Evolutionary conservation across 148 eudicot genomes (phyloP).

Genomic region (Rhododendron kiyosumense): DNA sequence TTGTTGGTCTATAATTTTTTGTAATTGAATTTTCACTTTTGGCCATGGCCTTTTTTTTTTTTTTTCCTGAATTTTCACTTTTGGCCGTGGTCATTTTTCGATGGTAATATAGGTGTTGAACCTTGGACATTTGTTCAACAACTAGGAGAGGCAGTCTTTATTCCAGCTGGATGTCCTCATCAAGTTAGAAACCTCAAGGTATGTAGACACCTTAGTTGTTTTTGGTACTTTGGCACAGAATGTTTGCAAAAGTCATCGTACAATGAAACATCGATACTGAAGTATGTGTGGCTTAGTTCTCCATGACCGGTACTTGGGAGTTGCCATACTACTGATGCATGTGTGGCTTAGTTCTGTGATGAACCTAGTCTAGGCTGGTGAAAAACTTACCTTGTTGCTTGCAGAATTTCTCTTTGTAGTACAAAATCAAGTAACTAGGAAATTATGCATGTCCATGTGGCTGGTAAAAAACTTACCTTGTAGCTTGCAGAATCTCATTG

Average conservation of each 20-base stretch:
- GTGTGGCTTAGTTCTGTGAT: background rate
- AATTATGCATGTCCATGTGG: background rate
- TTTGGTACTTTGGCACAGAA: background rate
- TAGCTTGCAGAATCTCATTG: background rate
- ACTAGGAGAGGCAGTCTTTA: slow-evolving; percentile 6
- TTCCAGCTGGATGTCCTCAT: too few species aligned
- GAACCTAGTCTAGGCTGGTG: background rate
- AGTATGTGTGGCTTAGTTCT: background rate
- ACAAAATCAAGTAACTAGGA: background rate
- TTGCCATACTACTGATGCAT: background rate
- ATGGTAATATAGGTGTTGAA: slow-evolving; percentile 23
- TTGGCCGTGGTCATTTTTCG: background rate
- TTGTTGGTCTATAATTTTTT: background rate
- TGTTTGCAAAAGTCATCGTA: background rate
- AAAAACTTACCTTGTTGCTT: background rate
- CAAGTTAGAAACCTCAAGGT: slow-evolving; percentile 26
- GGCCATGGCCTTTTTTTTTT: background rate
- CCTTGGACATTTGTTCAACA: slow-evolving; percentile 34
- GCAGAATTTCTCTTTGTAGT: background rate
- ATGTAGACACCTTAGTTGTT: background rate
- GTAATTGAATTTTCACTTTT: background rate
- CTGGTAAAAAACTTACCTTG: background rate
- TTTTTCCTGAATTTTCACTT: background rate
- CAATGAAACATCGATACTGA: background rate
- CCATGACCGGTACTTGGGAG: background rate